Base-by-base conservation (phyloP, 331 rosid genomes). In the Pyrus hybrid region DNA sequence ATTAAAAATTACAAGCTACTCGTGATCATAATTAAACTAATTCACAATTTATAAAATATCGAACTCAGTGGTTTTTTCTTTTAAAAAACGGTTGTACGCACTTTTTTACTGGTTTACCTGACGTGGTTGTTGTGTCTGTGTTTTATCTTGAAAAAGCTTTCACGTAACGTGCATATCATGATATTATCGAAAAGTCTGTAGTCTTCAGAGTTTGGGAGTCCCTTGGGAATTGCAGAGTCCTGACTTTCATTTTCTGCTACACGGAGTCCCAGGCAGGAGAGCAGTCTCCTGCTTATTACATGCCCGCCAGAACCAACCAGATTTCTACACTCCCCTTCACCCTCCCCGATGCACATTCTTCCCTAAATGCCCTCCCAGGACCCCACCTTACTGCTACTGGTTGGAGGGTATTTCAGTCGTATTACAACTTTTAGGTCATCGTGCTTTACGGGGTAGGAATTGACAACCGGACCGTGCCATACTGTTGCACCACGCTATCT, bases 181-280 rank as follows among this genome's bases (percentile, higher is more conserved):
- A 41, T 41, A 41, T 13, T 41, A 10, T 41, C 3, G 45, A 41
- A 3, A 17, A 49, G 56, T 49, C 21, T 6, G 8, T 17, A 49
- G 21, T 49, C 8, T 49, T 49, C 43, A 37, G 63, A 57, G 72
- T 12, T 26, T 17, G 30, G 10, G 64, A 20, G 11, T 12, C 76
- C 79, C 20, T 79, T 12, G 84, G 79, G 41, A 83, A 79, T 83
- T 71, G 81, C 10, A 70, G 12, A 41, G 18, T 56, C 45, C 76
- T 70, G 78, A 65, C 80, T 75, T 79, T 13, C 79, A 32, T 83
- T 75, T 83, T 51, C 79, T 17, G 65, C 75, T 33, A 58, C 80
- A 63, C 75, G 68, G 49, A 47, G 64, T 13, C 76, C 75, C 71
- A 70, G 62, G 51, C 71, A 58, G 28, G 25, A 51, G 72, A n/a